Percentiles rank a stretch among this genome's conserved stretches.
These are phyloP conservation scores for Pseudonectria foliicola DNA, from an alignment of 2,329 filamentous ascomycete genomes.

Conservation along the genomic window DNA sequence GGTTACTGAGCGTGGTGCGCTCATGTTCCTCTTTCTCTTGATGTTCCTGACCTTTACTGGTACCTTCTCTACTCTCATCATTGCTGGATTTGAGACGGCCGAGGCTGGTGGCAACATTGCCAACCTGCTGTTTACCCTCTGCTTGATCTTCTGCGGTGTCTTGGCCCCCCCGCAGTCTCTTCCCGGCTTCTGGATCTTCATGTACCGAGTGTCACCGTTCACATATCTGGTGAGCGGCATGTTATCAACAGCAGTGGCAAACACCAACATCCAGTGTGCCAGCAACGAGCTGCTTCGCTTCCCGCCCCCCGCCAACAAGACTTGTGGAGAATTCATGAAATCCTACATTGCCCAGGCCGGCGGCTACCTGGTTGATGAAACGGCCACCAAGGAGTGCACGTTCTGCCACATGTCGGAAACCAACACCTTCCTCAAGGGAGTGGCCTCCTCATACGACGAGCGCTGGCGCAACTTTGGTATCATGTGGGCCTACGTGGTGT, in stretches of 20 bases:
- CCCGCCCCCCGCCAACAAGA: conserved; percentile 47
- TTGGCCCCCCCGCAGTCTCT: conserved; percentile 36
- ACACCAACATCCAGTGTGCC: conserved; percentile 59
- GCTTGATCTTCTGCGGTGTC: conserved; percentile 34
- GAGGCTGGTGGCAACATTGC: conserved; percentile 62
- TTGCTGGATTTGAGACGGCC: conserved; percentile 58
- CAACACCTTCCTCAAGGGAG: conserved; percentile 42
- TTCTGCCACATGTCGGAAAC: conserved; percentile 49
- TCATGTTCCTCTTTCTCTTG: conserved; percentile 73
- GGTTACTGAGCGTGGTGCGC: conserved; percentile 60
- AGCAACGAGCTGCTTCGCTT: conserved; percentile 63
- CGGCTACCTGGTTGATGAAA: conserved; percentile 46
- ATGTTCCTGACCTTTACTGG: conserved; percentile 73
- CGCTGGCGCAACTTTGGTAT: conserved; percentile 66
- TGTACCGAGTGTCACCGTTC: conserved; percentile 71
- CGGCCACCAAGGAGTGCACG: conserved; percentile 44
- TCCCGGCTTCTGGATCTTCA: conserved; percentile 42
- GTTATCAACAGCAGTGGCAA: conserved; percentile 62
- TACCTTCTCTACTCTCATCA: conserved; percentile 73
- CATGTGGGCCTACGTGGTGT: conserved; percentile 50
- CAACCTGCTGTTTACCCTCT: conserved; percentile 57
- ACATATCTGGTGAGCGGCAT: conserved; percentile 74
- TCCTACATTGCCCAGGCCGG: conserved; percentile 40
- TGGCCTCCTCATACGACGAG: conserved; percentile 48
- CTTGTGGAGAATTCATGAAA: conserved; percentile 53